Percentiles rank a stretch among this genome's conserved stretches.
Conservation (phyloP, 2,329 filamentous ascomycete genomes). For the Colletotrichum sp. region DNA sequence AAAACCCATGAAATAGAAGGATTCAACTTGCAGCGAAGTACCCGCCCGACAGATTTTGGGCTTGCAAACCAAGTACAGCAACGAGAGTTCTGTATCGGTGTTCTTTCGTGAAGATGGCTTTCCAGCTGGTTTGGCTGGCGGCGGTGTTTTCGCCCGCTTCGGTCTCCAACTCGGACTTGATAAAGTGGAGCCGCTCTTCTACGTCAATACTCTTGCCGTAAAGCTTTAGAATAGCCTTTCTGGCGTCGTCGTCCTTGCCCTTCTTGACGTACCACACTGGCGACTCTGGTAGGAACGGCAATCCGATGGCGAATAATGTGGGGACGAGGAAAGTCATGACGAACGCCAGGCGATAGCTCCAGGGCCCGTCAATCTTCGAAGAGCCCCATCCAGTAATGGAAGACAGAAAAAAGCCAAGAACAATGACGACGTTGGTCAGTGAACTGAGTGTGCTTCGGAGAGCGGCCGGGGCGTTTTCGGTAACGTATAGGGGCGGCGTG, state of each 20-base stretch:
- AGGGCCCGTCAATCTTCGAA: slow-evolving; percentile 29
- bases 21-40: slow-evolving; percentile 23
- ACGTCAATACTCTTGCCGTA: slow-evolving; percentile 26
- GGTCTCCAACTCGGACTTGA: slow-evolving; percentile 30
- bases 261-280: slow-evolving; percentile 34
- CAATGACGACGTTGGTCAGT: slow-evolving; percentile 33
- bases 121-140: slow-evolving; percentile 32
- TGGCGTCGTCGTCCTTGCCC: slow-evolving; percentile 29
- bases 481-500: slow-evolving; percentile 31
- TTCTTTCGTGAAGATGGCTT: slow-evolving; percentile 32
- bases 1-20: background rate
- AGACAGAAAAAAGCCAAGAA: slow-evolving; percentile 31
- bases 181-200: slow-evolving; percentile 27
- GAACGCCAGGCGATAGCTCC: slow-evolving; percentile 30
- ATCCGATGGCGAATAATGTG: slow-evolving; percentile 25
- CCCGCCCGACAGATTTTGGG: slow-evolving; percentile 33
- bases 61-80: slow-evolving; percentile 29
- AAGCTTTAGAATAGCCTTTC: slow-evolving; percentile 28
- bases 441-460: slow-evolving; percentile 30
- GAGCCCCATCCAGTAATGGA: slow-evolving; percentile 30
- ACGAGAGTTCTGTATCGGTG: slow-evolving; percentile 28
- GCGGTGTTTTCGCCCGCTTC: slow-evolving; percentile 25
- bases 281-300: slow-evolving; percentile 31
- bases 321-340: slow-evolving; percentile 33
- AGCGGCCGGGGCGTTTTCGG: slow-evolving; percentile 31